Evolutionary conservation across 192 early-diverging fungal species (phyloP), one percentile per base, ranked within the genome.

Genomic region (Coemansia sp.): DNA sequence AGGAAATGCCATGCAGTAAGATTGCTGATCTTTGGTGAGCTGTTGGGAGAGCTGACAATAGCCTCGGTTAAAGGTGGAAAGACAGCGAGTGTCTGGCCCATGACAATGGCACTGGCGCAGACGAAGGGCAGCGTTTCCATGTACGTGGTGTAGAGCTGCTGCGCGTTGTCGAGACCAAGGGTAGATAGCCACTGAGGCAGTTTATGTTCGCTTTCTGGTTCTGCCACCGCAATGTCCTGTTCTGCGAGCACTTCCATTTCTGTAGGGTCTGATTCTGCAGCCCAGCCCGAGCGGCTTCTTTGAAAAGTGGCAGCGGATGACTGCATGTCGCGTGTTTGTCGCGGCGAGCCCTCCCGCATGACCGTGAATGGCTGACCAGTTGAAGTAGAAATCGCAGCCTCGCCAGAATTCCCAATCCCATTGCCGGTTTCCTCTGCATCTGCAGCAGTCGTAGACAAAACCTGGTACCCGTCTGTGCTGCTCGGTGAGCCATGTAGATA

Each of bases 31-130:
- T 54, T 67, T 5, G 70, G 68, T 7, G 49, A 32, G 36, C 70
- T 70, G 11, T 36, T 32, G 2, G 78, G 73, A 29, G 79, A 72
- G 48, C 79, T 76, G 45, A 82, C 67, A 17, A 92, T 79, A 14
- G 89, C 84, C 17, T 87, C 80, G 8, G 91, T 93, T 33, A 93
- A 76, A 14, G 91, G 88, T 3, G 92, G 92, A 67, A 90, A 93
- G 16, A 92, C 73, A 6, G 85, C 83, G 12, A 93, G 61, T 0
- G 92, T 93, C 60, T 91, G 79, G 31, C 70, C 57, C 72, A 90
- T 91, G 18, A 87, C 81, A 11, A 87, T 67, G 2, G 80, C 83
- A 18, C 89, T 78, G 8, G 86, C 66, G 11, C 25, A 55, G 6
- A 52, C 67, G 49, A 63, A 73, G 2, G 79, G 73, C 57, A 59